These are phyloP conservation scores for Trichoderma semiorbis DNA, from an alignment of 2,329 filamentous ascomycete species.

Conservation along the genomic window DNA sequence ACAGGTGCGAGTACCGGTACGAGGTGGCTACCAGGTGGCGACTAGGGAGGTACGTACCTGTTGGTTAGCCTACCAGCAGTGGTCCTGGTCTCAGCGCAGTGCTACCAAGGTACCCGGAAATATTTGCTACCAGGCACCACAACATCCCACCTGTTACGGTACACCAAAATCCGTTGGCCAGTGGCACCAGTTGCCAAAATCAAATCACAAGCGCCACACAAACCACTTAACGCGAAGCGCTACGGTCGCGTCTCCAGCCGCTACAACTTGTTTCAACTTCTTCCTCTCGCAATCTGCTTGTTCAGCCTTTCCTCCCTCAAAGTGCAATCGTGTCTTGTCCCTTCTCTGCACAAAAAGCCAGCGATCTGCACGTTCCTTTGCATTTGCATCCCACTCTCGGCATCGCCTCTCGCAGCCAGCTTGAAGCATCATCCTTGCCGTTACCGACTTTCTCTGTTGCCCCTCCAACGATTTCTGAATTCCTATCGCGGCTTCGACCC, in stretches of 20 bases:
- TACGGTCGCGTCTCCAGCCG: conserved; percentile 16
- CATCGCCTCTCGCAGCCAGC: not conserved
- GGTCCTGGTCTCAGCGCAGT: not conserved
- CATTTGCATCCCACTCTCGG: conserved; percentile 1
- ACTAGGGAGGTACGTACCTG: not conserved
- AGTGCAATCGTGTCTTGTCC: not conserved
- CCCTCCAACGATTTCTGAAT: conserved; percentile 12
- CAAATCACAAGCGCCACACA: conserved; percentile 14
- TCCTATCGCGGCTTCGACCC: conserved; percentile 5
- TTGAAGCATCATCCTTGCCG: not conserved
- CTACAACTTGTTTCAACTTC: conserved; percentile 8
- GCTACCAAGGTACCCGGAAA: not conserved
- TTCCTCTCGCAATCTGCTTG: not conserved
- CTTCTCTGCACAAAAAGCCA: conserved; percentile 2
- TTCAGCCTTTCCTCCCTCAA: not conserved
- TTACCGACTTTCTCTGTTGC: conserved; percentile 13
- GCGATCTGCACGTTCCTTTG: conserved; percentile 9
- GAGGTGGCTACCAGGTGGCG: not conserved
- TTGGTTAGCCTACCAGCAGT: not conserved
- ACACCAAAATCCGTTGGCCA: not conserved
- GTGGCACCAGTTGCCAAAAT: not conserved
- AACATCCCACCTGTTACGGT: not conserved
- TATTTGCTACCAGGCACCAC: not conserved
- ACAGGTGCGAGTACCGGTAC: not conserved
- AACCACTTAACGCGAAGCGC: conserved; percentile 18